Evolutionary conservation across 2,329 filamentous ascomycete genomes (phyloP), one percentile per base, ranked within the genome.

Genomic region (Calonectria hongkongensis): DNA sequence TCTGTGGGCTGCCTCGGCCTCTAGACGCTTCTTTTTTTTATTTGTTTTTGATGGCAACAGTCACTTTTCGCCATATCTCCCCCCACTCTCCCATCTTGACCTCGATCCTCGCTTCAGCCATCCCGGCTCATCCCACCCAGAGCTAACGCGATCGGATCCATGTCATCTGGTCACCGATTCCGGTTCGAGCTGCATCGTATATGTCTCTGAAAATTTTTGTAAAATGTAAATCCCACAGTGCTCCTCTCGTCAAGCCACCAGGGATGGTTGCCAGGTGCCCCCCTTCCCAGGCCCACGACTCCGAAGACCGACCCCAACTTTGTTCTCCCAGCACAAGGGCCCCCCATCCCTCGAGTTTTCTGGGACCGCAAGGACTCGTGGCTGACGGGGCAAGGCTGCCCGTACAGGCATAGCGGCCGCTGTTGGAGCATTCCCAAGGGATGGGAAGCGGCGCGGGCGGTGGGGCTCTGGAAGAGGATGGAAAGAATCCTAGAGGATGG

Each of bases 401-500:
- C 60, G 63, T 74, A 68, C 6, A n/a, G 76, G 78, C 50, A 73
- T 77, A 80, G 78, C 68, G 78, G 70, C 78, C 76, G 73, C 64
- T 60, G 56, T 71, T 72, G 70, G 73, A 70, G 64, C 73, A 74
- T 71, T 77, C 70, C 78, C 76, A 79, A 73, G 70, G 56, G 76
- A 76, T 76, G 72, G 76, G 78, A 78, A 80, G 68, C 74, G 78
- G 79, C 68, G 69, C 70, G 60, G 70, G 67, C 62, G 45, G 71
- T 70, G 76, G 75, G 76, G 62, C 70, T 70, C 76, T 78, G 62
- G 75, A 77, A 79, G 50, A 73, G 64, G 70, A 76, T 79, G 77
- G 78, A 79, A 80, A 74, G 66, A 10, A 56, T 71, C 72, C 73
- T 77, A 76, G 70, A 66, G 71, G 72, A 64, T 27, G 16, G 25